A percentile compares a stretch with the other conserved stretches of the same genome.
Conservation (phyloP, 768 basidiomycete genomes). For the Xerocomellus dryophilus region DNA sequence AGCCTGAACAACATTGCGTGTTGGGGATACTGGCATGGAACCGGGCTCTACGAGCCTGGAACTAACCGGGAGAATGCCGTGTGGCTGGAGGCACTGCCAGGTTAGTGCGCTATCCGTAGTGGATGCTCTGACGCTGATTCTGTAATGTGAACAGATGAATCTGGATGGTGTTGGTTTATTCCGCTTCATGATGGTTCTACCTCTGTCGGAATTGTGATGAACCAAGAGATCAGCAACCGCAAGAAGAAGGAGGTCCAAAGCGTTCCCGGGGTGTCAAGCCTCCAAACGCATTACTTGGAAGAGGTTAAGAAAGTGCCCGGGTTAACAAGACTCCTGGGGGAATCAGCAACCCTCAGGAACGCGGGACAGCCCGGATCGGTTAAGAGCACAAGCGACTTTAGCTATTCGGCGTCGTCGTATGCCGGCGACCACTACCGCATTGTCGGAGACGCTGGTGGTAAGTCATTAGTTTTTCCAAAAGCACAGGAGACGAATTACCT, state of each 20-base stretch:
- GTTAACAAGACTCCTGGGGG: too few species aligned
- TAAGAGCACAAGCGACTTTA: constrained; percentile 51
- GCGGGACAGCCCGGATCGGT: constrained; percentile 1
- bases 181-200: constrained; percentile 48
- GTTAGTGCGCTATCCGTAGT: neutral
- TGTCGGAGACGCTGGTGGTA: constrained; percentile 48
- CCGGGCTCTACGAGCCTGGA: constrained; percentile 28
- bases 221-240: constrained; percentile 32
- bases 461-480: too few species aligned
- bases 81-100: constrained; percentile 36
- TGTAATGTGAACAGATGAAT: constrained; percentile 37
- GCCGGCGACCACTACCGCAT: constrained; percentile 53
- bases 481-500: too few species aligned
- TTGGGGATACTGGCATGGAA: constrained; percentile 38
- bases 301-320: constrained; percentile 3
- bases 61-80: constrained; percentile 35
- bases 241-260: constrained; percentile 17
- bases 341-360: too few species aligned
- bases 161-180: constrained; percentile 58
- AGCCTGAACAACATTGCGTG: constrained; percentile 35
- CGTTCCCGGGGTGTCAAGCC: neutral
- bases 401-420: constrained; percentile 55
- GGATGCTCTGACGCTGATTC: too few species aligned
- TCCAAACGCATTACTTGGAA: constrained; percentile 5
- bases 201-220: constrained; percentile 54